Evolutionary conservation across 306 rosid species (phyloP).

Genomic region (Herpetospermum pedunculosum): DNA sequence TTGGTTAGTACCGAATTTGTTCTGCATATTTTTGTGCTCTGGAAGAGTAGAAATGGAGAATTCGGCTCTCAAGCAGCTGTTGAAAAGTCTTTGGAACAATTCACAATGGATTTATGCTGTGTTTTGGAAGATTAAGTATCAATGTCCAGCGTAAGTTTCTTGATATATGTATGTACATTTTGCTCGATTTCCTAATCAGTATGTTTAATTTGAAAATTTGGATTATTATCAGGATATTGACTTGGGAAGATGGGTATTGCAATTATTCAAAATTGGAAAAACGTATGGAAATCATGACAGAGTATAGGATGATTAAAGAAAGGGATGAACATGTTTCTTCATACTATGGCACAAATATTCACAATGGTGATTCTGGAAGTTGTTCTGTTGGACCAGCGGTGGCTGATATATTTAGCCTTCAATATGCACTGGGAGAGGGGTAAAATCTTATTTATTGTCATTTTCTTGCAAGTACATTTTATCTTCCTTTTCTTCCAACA

Average conservation of each 20-base stretch:
- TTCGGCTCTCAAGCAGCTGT: conserved; percentile 34
- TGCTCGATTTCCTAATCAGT: not conserved
- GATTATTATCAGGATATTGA: conserved; percentile 47
- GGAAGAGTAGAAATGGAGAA: conserved; percentile 48
- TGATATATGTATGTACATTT: not conserved
- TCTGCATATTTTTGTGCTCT: conserved; percentile 14
- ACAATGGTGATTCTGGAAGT: conserved; percentile 21
- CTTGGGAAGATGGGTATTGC: conserved; percentile 67
- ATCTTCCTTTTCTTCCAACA: not conserved
- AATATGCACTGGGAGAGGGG: conserved; percentile 74
- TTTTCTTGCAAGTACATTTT: conserved; percentile 10
- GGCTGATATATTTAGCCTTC: conserved; percentile 47
- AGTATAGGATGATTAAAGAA: conserved; percentile 20
- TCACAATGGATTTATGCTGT: conserved; percentile 74
- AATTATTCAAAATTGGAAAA: conserved; percentile 32
- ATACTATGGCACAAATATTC: conserved; percentile 15
- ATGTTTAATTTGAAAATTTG: not conserved
- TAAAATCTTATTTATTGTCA: conserved; percentile 20
- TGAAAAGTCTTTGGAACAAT: conserved; percentile 56
- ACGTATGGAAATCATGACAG: conserved; percentile 18
- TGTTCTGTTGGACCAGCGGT: conserved; percentile 35
- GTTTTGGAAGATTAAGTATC: conserved; percentile 78
- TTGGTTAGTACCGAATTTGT: conserved; percentile 17
- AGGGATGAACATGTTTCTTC: conserved; percentile 21
- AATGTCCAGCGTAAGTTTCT: conserved; percentile 21